A percentile compares a stretch with the other conserved stretches of the same genome.
These are phyloP conservation scores for Penicillium sp. DNA, from an alignment of 2,329 filamentous ascomycete species.

Conservation along the genomic window DNA sequence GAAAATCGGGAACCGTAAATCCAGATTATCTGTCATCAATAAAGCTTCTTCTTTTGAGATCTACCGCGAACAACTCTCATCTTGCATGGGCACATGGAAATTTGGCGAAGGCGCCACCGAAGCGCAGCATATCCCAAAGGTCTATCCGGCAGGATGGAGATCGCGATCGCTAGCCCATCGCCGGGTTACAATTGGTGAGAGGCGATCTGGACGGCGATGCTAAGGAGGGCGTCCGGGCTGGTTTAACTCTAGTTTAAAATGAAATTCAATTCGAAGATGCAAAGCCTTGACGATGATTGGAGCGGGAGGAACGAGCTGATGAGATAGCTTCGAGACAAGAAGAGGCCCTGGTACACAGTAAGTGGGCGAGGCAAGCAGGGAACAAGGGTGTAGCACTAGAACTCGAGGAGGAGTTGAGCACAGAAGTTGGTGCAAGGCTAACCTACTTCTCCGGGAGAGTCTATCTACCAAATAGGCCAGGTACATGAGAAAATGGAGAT, in stretches of 20 bases:
- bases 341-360: neutral
- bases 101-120: constrained; percentile 4
- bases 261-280: neutral
- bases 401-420: too few species aligned
- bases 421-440: too few species aligned
- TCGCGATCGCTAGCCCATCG: constrained; percentile 14
- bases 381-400: neutral
- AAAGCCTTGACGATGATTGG: neutral
- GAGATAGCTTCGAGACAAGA: neutral
- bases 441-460: too few species aligned
- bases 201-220: neutral
- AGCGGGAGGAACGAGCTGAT: neutral
- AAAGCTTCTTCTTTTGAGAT: constrained; percentile 1
- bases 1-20: neutral
- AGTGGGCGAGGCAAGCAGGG: neutral
- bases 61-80: constrained; percentile 7
- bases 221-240: neutral
- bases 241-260: neutral
- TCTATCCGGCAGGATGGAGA: neutral
- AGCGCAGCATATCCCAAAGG: constrained; percentile 8
- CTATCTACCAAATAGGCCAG: neutral
- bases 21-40: neutral
- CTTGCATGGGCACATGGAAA: constrained; percentile 14
- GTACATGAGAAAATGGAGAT: neutral
- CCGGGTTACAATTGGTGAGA: constrained; percentile 12